Evolutionary conservation across 2,329 filamentous ascomycete genomes (phyloP), one percentile per base, ranked within the genome.

Genomic region (Cadophora luteo-olivacea): DNA sequence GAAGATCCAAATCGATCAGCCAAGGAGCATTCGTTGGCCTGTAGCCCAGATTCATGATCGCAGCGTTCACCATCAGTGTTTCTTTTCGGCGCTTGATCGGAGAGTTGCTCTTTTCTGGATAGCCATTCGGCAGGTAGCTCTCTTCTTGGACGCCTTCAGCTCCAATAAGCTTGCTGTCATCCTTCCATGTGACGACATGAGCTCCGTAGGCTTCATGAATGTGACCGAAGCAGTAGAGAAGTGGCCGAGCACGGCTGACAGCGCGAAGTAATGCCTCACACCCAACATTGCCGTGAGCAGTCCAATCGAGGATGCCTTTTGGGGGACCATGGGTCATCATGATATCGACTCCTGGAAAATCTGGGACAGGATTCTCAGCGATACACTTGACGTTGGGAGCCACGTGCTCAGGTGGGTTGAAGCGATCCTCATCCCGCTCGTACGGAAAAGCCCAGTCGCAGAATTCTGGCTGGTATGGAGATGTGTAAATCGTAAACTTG

Each of bases 301-400:
- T 68, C 12, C 72, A 72, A 72, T 90, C 88, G 2, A 88, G 78
- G 2, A 85, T 76, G 0, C 80, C 80, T 25, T 78, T 75, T 0
- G 88, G 87, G 2, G 88, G 88, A 0, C 87, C 87, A 73, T 90
- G 88, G 0, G 88, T 90, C 73, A 90, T 82, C 70, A 89, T 80
- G 8, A 90, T 80, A 74, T 90, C 87, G 6, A 80, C 73, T 3
- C 68, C 72, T 1, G 69, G 68, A 36, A 73, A 72, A 14, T 69
- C 66, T 0, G 73, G 75, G 14, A 78, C 69, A 1, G 70, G 68
- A 60, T 70, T 74, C 22, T 52, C 63, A 1, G 61, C 62, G 29
- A 77, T 76, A 0, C 66, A 72, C 7, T 66, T 72, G 1, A 68
- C 58, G 1, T 70, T 72, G 12, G 55, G 16, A 3, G 61, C 69